These are phyloP conservation scores for Nematodospora valgi DNA, from an alignment of 805 yeast species.

Conservation along the genomic window DNA sequence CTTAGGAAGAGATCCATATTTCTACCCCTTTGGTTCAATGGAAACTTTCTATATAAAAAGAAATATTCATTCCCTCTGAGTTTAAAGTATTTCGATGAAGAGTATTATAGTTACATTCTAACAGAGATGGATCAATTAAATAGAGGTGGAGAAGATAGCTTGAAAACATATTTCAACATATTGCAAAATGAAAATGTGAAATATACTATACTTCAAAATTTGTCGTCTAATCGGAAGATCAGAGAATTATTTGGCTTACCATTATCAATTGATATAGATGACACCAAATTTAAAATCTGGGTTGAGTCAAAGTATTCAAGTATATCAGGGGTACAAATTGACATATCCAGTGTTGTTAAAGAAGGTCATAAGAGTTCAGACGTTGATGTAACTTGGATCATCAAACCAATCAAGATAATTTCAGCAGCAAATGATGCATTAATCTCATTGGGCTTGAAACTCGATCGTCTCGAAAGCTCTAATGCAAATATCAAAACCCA, in stretches of 20 bases:
- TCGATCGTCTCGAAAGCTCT: slow-evolving; percentile 20
- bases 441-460: slow-evolving; percentile 19
- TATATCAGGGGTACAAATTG: slow-evolving; percentile 26
- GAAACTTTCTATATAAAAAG: slow-evolving; percentile 24
- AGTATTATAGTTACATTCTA: slow-evolving; percentile 13
- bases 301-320: slow-evolving; percentile 26
- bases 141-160: slow-evolving; percentile 6
- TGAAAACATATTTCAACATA: slow-evolving; percentile 11
- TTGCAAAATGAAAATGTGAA: slow-evolving; percentile 22
- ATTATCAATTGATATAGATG: slow-evolving; percentile 12
- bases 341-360: neutral
- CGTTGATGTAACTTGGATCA: slow-evolving; percentile 19
- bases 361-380: neutral
- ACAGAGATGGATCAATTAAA: slow-evolving; percentile 15
- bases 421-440: slow-evolving; percentile 17
- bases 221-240: slow-evolving; percentile 18
- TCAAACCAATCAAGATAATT: slow-evolving; percentile 23
- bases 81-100: slow-evolving; percentile 23
- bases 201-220: slow-evolving; percentile 23
- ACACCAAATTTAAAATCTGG: slow-evolving; percentile 24
- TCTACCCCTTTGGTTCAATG: slow-evolving; percentile 23
- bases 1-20: slow-evolving; percentile 12
- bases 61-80: slow-evolving; percentile 23
- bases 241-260: slow-evolving; percentile 29
- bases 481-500: slow-evolving; percentile 21